phyloP scores from a whole-genome alignment of 108 stramenopile genomes.

The Cyclotella sp. region DNA sequence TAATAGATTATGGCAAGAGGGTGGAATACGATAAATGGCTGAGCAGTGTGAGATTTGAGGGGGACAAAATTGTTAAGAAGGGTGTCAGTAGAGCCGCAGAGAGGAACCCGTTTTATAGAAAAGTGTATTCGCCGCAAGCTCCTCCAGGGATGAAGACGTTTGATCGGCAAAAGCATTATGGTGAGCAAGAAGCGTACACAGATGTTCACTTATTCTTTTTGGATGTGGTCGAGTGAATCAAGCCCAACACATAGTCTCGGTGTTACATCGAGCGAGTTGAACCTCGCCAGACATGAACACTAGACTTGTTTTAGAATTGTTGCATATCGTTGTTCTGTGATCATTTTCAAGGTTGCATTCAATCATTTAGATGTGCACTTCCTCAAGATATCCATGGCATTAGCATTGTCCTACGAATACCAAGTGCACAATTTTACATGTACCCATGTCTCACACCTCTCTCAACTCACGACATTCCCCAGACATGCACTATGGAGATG shows the following conservation, averaged over 20 bases:
- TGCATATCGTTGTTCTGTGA: too few relatives aligned
- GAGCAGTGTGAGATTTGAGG: conserved; percentile 22
- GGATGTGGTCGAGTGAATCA: too few relatives aligned
- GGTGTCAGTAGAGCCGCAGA: conserved; percentile 52
- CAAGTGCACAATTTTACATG: not conserved
- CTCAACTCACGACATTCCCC: not conserved
- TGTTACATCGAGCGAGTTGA: not conserved
- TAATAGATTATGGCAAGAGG: conserved; percentile 52
- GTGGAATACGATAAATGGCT: conserved; percentile 57
- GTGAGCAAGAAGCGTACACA: conserved; percentile 16
- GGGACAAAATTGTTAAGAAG: conserved; percentile 22
- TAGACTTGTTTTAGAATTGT: too few relatives aligned
- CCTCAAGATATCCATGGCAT: too few relatives aligned
- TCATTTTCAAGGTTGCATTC: too few relatives aligned
- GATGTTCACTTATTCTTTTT: too few relatives aligned
- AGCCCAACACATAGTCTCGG: too few relatives aligned
- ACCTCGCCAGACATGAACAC: not conserved
- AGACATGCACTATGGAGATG: conserved; percentile 89
- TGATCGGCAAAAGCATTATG: conserved; percentile 77
- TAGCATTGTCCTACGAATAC: too few relatives aligned
- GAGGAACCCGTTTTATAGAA: conserved; percentile 73
- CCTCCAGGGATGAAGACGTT: conserved; percentile 81
- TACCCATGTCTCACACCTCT: not conserved
- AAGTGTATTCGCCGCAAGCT: conserved; percentile 77
- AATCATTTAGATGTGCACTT: too few relatives aligned